Conservation (phyloP, 2,329 filamentous ascomycete species). For the Penicillium sp. region DNA sequence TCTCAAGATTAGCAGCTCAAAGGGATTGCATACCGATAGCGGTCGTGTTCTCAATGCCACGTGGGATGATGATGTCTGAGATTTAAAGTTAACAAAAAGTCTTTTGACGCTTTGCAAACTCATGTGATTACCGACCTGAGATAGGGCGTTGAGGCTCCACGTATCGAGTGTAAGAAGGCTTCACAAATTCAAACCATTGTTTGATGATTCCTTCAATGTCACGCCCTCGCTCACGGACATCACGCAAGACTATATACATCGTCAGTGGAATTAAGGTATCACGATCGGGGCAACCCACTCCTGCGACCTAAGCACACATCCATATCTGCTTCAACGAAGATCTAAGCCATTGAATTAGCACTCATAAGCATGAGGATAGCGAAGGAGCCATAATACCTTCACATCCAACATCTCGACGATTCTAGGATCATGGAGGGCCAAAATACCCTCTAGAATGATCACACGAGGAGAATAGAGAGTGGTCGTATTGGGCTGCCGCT, state of each 20-base stretch:
- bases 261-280: slow-evolving; percentile 15
- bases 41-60: slow-evolving; percentile 90
- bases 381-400: slow-evolving; percentile 56
- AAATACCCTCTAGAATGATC: slow-evolving; percentile 90
- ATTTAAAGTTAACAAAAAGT: slow-evolving; percentile 12
- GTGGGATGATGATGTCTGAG: slow-evolving; percentile 84
- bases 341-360: slow-evolving; percentile 45
- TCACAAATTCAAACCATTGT: slow-evolving; percentile 95
- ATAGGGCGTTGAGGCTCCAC: slow-evolving; percentile 89
- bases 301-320: slow-evolving; percentile 89
- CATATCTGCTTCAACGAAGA: slow-evolving; percentile 94
- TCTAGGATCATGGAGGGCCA: slow-evolving; percentile 84
- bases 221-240: slow-evolving; percentile 82
- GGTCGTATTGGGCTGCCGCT: slow-evolving; percentile 72
- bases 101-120: background rate
- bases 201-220: slow-evolving; percentile 96
- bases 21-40: slow-evolving; percentile 60
- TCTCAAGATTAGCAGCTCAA: background rate
- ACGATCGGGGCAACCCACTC: slow-evolving; percentile 53
- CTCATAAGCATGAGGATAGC: background rate
- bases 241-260: slow-evolving; percentile 69
- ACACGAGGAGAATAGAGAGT: slow-evolving; percentile 96
- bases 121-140: slow-evolving; percentile 55
- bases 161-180: slow-evolving; percentile 92
- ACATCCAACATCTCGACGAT: slow-evolving; percentile 86